These are phyloP conservation scores for Microstroma glucosiphilum DNA, from an alignment of 1,284 basidiomycete genomes.

Conservation along the genomic window DNA sequence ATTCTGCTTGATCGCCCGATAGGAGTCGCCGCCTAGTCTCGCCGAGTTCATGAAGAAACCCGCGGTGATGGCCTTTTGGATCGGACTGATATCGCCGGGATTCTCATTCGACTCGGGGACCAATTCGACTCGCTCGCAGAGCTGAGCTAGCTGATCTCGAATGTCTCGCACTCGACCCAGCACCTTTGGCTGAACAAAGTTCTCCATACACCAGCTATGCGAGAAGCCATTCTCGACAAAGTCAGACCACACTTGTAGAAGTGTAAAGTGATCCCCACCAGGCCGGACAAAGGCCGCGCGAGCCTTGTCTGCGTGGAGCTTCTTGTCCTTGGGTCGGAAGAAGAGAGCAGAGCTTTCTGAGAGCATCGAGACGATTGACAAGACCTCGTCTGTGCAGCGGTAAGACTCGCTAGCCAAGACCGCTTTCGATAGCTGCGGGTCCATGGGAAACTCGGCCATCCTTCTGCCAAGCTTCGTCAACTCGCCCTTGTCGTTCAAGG, in stretches of 20 bases:
- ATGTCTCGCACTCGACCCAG: conserved; percentile 90
- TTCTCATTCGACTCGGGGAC: conserved; percentile 80
- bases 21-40: conserved; percentile 52
- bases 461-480: conserved; percentile 88
- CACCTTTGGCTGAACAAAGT: conserved; percentile 92
- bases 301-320: conserved; percentile 68
- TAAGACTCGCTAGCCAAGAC: conserved; percentile 93
- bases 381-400: conserved; percentile 90
- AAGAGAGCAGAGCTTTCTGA: conserved; percentile 90
- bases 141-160: conserved; percentile 79
- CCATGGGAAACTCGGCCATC: conserved; percentile 98
- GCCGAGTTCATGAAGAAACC: conserved; percentile 92
- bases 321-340: conserved; percentile 86
- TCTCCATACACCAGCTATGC: conserved; percentile 55
- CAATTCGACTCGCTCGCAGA: conserved; percentile 95
- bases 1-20: conserved; percentile 86
- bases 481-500: conserved; percentile 91
- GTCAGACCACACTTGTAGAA: conserved; percentile 95
- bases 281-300: conserved; percentile 89
- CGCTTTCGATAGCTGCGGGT: conserved; percentile 92
- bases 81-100: conserved; percentile 77
- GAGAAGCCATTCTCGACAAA: conserved; percentile 97
- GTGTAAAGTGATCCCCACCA: conserved; percentile 96
- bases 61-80: conserved; percentile 89
- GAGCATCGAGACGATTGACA: conserved; percentile 96